These are phyloP conservation scores for Wickerhamiella pararugosa DNA, from an alignment of 1,139 yeast species.

Conservation along the genomic window DNA sequence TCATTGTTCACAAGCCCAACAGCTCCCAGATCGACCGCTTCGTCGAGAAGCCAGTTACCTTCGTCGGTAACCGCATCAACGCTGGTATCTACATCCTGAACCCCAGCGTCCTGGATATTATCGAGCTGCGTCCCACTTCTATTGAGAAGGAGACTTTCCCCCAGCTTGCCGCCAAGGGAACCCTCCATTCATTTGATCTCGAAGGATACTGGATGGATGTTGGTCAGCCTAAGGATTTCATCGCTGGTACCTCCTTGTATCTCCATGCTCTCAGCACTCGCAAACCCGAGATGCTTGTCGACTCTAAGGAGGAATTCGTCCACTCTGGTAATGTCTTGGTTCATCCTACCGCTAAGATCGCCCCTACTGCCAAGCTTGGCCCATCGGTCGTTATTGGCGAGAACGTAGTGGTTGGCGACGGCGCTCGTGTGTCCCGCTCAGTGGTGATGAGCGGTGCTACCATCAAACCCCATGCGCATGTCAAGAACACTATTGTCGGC, in stretches of 20 bases:
- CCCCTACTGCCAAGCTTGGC: constrained; percentile 89
- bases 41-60: constrained; percentile 98
- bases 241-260: constrained; percentile 90
- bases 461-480: constrained; percentile 96
- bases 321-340: constrained; percentile 90
- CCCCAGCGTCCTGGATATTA: constrained; percentile 92
- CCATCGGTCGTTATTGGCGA: constrained; percentile 98
- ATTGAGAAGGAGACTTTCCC: constrained; percentile 99
- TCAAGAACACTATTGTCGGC: constrained; percentile 94
- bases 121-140: constrained; percentile 96
- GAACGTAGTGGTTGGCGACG: constrained; percentile 89
- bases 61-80: constrained; percentile 94
- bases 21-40: constrained; percentile 94
- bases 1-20: constrained; percentile 89
- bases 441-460: constrained; percentile 83
- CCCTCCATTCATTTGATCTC: constrained; percentile 87
- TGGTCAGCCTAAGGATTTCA: constrained; percentile 99
- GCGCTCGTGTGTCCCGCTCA: constrained; percentile 95
- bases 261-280: constrained; percentile 75
- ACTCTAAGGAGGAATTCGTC: constrained; percentile 50
- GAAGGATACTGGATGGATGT: constrained; percentile 99
- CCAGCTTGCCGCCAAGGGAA: constrained; percentile 71
- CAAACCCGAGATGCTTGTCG: constrained; percentile 51
- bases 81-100: constrained; percentile 95
- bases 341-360: constrained; percentile 90